Evolutionary conservation across 257 asterid species (phyloP).

Genomic region (Eucommia ulmoides): DNA sequence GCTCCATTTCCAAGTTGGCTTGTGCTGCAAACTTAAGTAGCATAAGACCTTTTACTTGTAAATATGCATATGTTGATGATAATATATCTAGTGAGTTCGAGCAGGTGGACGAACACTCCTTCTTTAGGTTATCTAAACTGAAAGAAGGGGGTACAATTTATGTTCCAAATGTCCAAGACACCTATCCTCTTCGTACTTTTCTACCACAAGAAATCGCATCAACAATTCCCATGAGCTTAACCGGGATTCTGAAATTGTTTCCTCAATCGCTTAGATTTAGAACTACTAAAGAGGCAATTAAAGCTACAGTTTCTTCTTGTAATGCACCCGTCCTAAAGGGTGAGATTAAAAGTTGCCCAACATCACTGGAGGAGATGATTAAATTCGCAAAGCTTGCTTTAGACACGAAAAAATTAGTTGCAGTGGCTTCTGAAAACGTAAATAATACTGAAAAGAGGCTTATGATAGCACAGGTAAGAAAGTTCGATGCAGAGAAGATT

Average conservation of each 20-base stretch:
- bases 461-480: constrained; percentile 7
- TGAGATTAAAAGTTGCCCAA: too few species aligned
- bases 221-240: constrained; percentile 6
- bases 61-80: background rate
- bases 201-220: constrained; percentile 28
- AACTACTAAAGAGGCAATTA: constrained; percentile 11
- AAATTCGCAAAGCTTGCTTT: constrained; percentile 15
- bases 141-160: constrained; percentile 16
- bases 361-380: constrained; percentile 36
- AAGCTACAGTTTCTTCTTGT: constrained; percentile 14
- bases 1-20: constrained; percentile 6
- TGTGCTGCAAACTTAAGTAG: background rate
- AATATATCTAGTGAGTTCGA: background rate
- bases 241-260: constrained; percentile 7
- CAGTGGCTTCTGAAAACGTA: constrained; percentile 16
- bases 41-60: background rate
- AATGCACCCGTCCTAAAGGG: constrained; percentile 18
- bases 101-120: constrained; percentile 17
- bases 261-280: constrained; percentile 7
- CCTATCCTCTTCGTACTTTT: constrained; percentile 24
- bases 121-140: constrained; percentile 23
- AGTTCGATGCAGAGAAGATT: constrained; percentile 6
- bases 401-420: constrained; percentile 4
- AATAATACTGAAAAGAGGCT: constrained; percentile 8
- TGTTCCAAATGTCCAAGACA: constrained; percentile 20